phyloP scores from a whole-genome alignment of 2,329 filamentous ascomycete genomes.

The Sporothrix globosa region DNA sequence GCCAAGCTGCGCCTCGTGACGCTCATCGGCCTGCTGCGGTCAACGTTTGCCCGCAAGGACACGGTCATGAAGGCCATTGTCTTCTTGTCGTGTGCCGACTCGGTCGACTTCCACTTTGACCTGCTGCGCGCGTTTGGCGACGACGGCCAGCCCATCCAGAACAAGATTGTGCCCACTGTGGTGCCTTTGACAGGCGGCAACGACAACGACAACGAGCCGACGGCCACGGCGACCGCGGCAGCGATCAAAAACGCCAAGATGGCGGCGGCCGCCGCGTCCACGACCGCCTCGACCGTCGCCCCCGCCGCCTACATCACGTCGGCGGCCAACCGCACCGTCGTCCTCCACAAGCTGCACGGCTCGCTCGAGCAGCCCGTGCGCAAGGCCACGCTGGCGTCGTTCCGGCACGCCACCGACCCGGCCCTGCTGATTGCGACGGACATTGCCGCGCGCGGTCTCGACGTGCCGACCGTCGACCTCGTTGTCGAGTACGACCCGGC shows the following conservation, averaged over 20 bases:
- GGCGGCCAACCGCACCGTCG: constrained; percentile 71
- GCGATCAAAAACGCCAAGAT: constrained; percentile 34
- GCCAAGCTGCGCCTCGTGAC: constrained; percentile 91
- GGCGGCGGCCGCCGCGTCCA: constrained; percentile 35
- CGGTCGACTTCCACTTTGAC: constrained; percentile 94
- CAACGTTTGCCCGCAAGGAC: constrained; percentile 83
- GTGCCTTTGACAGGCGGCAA: constrained; percentile 20
- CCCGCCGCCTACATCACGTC: constrained; percentile 73
- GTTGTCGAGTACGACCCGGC: constrained; percentile 96
- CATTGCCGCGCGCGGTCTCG: constrained; percentile 91
- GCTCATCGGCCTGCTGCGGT: constrained; percentile 79
- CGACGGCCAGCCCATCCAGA: constrained; percentile 21
- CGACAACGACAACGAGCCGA: too few species aligned
- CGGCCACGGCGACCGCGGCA: constrained; percentile 36
- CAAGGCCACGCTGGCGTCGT: constrained; percentile 81
- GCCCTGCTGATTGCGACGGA: constrained; percentile 91
- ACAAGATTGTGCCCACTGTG: not conserved
- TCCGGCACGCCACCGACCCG: constrained; percentile 72
- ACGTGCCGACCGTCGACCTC: constrained; percentile 91
- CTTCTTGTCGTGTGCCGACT: constrained; percentile 96
- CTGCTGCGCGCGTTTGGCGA: constrained; percentile 60
- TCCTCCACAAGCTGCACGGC: constrained; percentile 85
- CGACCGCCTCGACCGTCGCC: constrained; percentile 64
- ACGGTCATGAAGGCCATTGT: constrained; percentile 96
- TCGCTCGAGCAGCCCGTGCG: constrained; percentile 86